Conservation (phyloP, 768 basidiomycete genomes). For the Leccinum barrowsii region DNA sequence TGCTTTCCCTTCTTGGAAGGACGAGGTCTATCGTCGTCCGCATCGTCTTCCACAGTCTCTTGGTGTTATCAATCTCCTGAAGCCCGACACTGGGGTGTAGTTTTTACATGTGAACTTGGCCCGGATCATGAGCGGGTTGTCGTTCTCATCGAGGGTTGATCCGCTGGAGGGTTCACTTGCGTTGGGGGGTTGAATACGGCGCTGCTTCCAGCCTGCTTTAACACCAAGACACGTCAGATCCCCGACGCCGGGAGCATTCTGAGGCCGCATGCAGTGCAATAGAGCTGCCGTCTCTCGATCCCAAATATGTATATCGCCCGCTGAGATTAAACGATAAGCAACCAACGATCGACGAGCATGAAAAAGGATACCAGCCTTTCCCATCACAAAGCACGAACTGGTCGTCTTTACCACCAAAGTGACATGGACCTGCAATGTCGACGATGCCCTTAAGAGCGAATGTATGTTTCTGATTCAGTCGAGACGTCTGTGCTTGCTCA, state of each 20-base stretch:
- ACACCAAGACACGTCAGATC: slow-evolving; percentile 64
- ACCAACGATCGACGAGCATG: neutral
- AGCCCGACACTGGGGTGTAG: no score
- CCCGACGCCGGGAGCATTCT: slow-evolving; percentile 44
- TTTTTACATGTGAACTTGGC: no score
- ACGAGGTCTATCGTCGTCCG: no score
- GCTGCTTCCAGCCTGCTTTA: no score
- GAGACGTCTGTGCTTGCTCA: slow-evolving; percentile 29
- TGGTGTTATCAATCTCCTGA: no score
- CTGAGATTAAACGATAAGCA: slow-evolving; percentile 33
- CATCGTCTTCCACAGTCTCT: no score
- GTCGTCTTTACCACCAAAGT: slow-evolving; percentile 69
- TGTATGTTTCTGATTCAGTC: slow-evolving; percentile 52
- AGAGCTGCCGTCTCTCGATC: slow-evolving; percentile 74
- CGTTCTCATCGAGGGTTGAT: no score
- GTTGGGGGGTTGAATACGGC: no score
- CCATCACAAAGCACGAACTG: slow-evolving; percentile 68
- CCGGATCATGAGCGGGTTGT: no score
- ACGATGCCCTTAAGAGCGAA: slow-evolving; percentile 67
- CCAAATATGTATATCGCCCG: slow-evolving; percentile 82
- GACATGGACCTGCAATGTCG: slow-evolving; percentile 80
- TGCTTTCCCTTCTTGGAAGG: no score
- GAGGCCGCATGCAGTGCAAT: slow-evolving; percentile 65
- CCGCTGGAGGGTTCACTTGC: no score
- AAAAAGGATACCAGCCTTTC: slow-evolving; percentile 47